phyloP scores from a whole-genome alignment of 1,284 basidiomycete genomes.

The Ceratobasidium sp. region DNA sequence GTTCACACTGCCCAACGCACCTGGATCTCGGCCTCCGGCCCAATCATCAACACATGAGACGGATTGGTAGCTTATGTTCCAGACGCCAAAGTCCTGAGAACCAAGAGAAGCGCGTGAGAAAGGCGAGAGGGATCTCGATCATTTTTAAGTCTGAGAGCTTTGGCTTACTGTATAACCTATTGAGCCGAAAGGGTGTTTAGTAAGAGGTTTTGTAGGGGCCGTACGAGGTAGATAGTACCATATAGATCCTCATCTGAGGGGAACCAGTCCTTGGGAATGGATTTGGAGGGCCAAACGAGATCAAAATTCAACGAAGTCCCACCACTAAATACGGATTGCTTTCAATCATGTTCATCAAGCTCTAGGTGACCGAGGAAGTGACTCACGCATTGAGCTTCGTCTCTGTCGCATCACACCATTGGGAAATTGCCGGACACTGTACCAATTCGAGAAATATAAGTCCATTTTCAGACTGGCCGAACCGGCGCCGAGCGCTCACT shows the following conservation, averaged over 20 bases:
- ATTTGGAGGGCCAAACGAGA: slow-evolving; percentile 47
- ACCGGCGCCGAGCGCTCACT: neutral
- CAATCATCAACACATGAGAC: slow-evolving; percentile 46
- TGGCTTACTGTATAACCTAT: slow-evolving; percentile 30
- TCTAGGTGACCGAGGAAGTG: neutral
- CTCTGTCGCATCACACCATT: slow-evolving; percentile 42
- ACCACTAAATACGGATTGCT: slow-evolving; percentile 21
- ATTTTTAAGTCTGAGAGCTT: slow-evolving; percentile 1
- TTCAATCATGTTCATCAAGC: neutral
- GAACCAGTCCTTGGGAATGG: slow-evolving; percentile 47
- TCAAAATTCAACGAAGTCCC: slow-evolving; percentile 49
- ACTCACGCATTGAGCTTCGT: slow-evolving; percentile 34
- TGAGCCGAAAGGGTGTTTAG: neutral
- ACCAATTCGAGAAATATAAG: neutral
- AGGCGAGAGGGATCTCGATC: neutral
- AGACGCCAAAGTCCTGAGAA: slow-evolving; percentile 49
- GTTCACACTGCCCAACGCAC: slow-evolving; percentile 49
- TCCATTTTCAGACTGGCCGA: slow-evolving; percentile 1
- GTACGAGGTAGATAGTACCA: slow-evolving; percentile 7
- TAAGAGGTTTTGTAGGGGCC: neutral
- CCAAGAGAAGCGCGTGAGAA: neutral
- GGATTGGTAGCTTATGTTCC: slow-evolving; percentile 49
- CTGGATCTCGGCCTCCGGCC: slow-evolving; percentile 47
- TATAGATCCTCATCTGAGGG: slow-evolving; percentile 47
- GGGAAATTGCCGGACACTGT: slow-evolving; percentile 39